These are phyloP conservation scores for Amphicarpaea edgeworthii DNA, from an alignment of 306 rosid species.

Conservation along the genomic window DNA sequence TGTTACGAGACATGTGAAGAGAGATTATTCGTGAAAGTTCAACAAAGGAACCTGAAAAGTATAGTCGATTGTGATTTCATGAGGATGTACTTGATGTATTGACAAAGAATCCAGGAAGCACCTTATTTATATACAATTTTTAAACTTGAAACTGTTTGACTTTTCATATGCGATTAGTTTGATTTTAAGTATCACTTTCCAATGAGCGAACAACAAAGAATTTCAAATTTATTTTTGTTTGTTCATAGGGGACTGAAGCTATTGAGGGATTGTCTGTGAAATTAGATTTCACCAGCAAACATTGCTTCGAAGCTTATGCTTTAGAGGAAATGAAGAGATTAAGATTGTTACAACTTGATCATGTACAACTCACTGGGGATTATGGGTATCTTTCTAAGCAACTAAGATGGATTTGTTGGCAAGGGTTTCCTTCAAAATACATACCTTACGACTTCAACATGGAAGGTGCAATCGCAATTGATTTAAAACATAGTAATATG, in stretches of 20 bases:
- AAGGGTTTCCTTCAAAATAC: conserved; percentile 37
- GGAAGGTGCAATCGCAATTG: conserved; percentile 35
- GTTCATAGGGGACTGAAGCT: not conserved
- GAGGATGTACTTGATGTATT: not conserved
- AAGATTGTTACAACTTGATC: not conserved
- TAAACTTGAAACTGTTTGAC: no score
- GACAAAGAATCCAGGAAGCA: not conserved
- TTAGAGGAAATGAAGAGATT: not conserved
- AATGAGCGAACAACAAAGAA: not conserved
- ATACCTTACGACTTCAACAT: conserved; percentile 34
- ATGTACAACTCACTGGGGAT: not conserved
- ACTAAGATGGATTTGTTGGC: not conserved
- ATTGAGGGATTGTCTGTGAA: not conserved
- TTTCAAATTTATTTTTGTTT: not conserved
- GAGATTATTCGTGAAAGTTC: conserved; percentile 28
- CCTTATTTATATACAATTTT: not conserved
- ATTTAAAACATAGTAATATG: conserved; percentile 45
- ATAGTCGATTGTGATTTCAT: conserved; percentile 11
- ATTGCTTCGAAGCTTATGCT: not conserved
- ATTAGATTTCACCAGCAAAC: not conserved
- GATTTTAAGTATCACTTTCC: not conserved
- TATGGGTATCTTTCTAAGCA: not conserved
- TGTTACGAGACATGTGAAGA: conserved; percentile 46
- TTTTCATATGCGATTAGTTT: not conserved
- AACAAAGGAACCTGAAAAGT: conserved; percentile 2